Percentiles rank a stretch among this genome's conserved stretches.
Evolutionary conservation across 192 early-diverging fungal species (phyloP).

Genomic region (Podila minutissima): DNA sequence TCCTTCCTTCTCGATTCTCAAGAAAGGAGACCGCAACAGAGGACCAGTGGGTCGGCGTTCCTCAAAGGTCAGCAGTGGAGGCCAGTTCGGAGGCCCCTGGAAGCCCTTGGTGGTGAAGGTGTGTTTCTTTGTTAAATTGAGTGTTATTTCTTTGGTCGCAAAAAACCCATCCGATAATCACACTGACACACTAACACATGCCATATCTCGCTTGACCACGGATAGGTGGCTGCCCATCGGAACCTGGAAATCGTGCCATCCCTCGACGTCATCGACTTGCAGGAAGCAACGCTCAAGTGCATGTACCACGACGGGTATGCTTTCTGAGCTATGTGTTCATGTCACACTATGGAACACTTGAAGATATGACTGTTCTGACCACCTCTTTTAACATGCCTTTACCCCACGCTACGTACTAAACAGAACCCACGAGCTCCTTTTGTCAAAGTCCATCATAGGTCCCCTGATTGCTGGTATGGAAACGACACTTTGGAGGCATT

Average conservation of each 20-base stretch:
- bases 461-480: background rate
- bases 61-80: too few species aligned
- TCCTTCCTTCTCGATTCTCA: too few species aligned
- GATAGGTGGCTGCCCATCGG: slow-evolving; percentile 22
- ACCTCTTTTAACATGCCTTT: background rate
- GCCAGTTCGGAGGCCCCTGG: too few species aligned
- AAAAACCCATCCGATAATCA: too few species aligned
- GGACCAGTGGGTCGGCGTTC: too few species aligned
- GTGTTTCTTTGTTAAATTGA: too few species aligned
- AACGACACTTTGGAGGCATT: background rate
- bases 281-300: slow-evolving; percentile 18
- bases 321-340: background rate
- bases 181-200: too few species aligned
- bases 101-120: too few species aligned
- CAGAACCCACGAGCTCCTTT: background rate
- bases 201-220: too few species aligned
- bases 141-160: too few species aligned
- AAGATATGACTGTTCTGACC: background rate
- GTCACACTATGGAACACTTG: background rate
- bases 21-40: too few species aligned
- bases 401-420: too few species aligned
- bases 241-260: slow-evolving; percentile 9
- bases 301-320: slow-evolving; percentile 16
- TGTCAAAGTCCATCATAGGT: background rate
- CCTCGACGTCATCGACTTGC: slow-evolving; percentile 8